Evolutionary conservation across 2,329 filamentous ascomycete genomes (phyloP).

Genomic region (Cordyceps militaris): DNA sequence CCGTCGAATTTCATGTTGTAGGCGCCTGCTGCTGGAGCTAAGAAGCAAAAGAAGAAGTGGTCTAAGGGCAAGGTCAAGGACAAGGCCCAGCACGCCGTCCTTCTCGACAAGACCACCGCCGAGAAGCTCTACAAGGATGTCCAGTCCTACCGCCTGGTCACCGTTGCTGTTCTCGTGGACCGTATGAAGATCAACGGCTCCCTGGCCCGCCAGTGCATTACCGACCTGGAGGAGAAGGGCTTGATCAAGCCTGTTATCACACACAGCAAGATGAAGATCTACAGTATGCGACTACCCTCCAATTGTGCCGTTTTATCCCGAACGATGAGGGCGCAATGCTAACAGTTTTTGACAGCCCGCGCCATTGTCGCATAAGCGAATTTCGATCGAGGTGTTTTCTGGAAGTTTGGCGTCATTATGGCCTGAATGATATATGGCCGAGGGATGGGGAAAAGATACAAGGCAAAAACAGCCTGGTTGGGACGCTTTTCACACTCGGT

Average conservation of each 20-base stretch:
- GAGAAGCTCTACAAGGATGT: constrained; percentile 99
- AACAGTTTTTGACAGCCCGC: constrained; percentile 44
- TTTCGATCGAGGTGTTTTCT: constrained; percentile 24
- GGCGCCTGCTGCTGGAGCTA: constrained; percentile 34
- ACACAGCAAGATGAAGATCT: constrained; percentile 98
- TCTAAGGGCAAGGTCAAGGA: constrained; percentile 81
- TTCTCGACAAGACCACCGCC: constrained; percentile 94
- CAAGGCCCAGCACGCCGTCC: constrained; percentile 99
- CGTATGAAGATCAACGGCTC: constrained; percentile 99
- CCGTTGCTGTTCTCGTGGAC: constrained; percentile 96
- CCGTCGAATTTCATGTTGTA: constrained; percentile 16
- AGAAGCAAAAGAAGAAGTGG: constrained; percentile 47
- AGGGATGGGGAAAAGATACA: constrained; percentile 28
- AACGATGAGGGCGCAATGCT: neutral
- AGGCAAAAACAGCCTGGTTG: constrained; percentile 30
- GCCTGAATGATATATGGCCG: constrained; percentile 30
- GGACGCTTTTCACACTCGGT: constrained; percentile 35
- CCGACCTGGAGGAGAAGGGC: constrained; percentile 95
- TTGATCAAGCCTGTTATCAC: constrained; percentile 96
- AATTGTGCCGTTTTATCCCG: neutral
- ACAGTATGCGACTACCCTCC: constrained; percentile 54
- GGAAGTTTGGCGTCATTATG: constrained; percentile 33
- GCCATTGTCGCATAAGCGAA: constrained; percentile 44
- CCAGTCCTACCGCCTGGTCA: constrained; percentile 99
- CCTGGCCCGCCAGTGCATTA: constrained; percentile 80